Base-by-base conservation (phyloP, 768 basidiomycete genomes). In the Lentinula aciculospora region DNA sequence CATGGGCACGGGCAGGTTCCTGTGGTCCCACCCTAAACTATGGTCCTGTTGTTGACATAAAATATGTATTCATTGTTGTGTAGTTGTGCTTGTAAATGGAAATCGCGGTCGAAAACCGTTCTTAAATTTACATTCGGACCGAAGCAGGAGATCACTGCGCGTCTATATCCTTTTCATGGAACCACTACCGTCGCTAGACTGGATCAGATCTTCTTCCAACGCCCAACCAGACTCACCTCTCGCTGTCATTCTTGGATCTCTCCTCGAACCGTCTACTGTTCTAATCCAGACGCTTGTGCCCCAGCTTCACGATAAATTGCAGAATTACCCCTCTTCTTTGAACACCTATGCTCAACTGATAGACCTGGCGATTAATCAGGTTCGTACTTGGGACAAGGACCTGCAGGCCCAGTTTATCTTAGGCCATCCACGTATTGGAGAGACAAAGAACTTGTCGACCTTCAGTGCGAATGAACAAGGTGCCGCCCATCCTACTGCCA, bases 351-450 rank as follows among this genome's bases (percentile, higher is more conserved):
- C 71, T 29, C 70, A 76, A 12, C 72, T 94, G 58, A 79, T 94
- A 62, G 78, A 84, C 61, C 64, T 68, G 32, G 77, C 81, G 2
- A 74, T 85, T 62, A 61, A 54, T 3, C 68, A 76, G 40, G 79
- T 92, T 53, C 62, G 64, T n/a, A 68, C 66, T 36, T 89, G 87
- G 88, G 72, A 78, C 50, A 54, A 68, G 40, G 65, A 68, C 19
- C 73, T 75, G 6, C 81, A 78, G 63, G 83, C 84, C 0, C 69
- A 72, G 59, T 94, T 97, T 66, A 78, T 96, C 60, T 81, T 78
- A 4, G 94, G 86, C 2, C 94, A 96, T 73, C 94, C 94, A 34
- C 82, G 92, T 59, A 96, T 96, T 46, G 94, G 94, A 37, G 92
- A 92, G 71, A 82, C 77, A 59, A 84, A 81, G 65, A 85, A 85